A percentile compares a stretch with the other conserved stretches of the same genome.
Conservation (phyloP, 805 yeast genomes). For the Saturnispora gosingensis region DNA sequence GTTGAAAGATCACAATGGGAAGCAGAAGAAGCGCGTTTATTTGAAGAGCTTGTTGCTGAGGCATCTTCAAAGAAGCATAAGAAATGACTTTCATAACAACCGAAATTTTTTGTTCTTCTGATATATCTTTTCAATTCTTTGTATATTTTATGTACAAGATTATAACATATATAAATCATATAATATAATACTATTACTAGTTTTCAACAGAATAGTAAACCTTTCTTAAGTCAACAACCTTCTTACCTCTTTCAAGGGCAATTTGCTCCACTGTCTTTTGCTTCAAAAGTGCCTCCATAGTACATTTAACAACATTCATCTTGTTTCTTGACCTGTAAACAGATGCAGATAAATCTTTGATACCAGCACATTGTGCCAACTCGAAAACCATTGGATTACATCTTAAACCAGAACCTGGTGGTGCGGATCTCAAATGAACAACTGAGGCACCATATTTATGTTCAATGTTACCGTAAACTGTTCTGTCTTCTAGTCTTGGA, state of each 20-base stretch:
- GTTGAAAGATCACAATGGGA: constrained; percentile 77
- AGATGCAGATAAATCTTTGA: constrained; percentile 86
- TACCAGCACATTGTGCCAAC: constrained; percentile 88
- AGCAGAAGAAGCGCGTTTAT: constrained; percentile 83
- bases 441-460: constrained; percentile 82
- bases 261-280: constrained; percentile 81
- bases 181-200: background rate
- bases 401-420: constrained; percentile 88
- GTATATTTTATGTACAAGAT: background rate
- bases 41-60: constrained; percentile 88
- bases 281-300: constrained; percentile 70
- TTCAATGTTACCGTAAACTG: constrained; percentile 76
- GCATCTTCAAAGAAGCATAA: constrained; percentile 58
- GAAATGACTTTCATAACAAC: constrained; percentile 24
- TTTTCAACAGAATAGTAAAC: constrained; percentile 50
- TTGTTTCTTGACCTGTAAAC: constrained; percentile 88
- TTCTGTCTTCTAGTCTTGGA: constrained; percentile 85
- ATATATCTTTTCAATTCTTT: background rate
- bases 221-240: constrained; percentile 85
- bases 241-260: constrained; percentile 89
- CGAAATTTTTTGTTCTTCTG: too few species aligned
- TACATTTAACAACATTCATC: constrained; percentile 88
- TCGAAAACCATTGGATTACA: constrained; percentile 86
- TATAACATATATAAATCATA: background rate
- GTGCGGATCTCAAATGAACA: constrained; percentile 73